Evolutionary conservation across 1,284 basidiomycete genomes (phyloP).

Genomic region (Athelia sp.): DNA sequence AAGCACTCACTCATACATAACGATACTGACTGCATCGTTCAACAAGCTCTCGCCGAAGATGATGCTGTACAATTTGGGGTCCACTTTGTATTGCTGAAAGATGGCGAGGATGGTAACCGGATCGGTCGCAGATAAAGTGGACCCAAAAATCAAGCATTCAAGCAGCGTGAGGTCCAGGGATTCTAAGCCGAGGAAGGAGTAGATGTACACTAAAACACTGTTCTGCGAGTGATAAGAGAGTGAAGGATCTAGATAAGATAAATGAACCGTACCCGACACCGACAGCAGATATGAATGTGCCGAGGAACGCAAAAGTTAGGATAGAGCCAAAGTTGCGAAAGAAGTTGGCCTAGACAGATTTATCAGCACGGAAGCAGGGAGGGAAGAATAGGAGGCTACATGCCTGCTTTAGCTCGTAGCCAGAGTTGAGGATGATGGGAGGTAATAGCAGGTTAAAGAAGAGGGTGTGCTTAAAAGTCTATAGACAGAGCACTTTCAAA

Average conservation of each 20-base stretch:
- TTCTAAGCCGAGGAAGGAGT: constrained; percentile 89
- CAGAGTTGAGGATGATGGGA: constrained; percentile 97
- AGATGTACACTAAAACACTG: constrained; percentile 94
- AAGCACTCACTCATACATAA: constrained; percentile 96
- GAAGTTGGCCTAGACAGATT: constrained; percentile 78
- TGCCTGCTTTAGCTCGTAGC: constrained; percentile 95
- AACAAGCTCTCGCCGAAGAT: constrained; percentile 98
- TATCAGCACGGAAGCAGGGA: not conserved
- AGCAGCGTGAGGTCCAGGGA: constrained; percentile 75
- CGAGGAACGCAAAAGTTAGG: constrained; percentile 92
- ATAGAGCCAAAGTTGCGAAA: constrained; percentile 98
- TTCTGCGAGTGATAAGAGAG: constrained; percentile 40
- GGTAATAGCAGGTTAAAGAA: constrained; percentile 98
- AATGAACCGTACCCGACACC: constrained; percentile 80
- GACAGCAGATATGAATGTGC: constrained; percentile 95
- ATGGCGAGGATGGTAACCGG: constrained; percentile 98
- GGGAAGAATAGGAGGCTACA: constrained; percentile 14
- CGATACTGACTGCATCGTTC: constrained; percentile 99
- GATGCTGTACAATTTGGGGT: constrained; percentile 95
- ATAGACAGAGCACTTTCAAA: not conserved
- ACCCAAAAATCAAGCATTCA: constrained; percentile 96
- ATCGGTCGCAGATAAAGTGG: constrained; percentile 95
- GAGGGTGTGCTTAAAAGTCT: constrained; percentile 90
- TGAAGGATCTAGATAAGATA: constrained; percentile 3
- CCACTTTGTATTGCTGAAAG: constrained; percentile 98